phyloP scores from a whole-genome alignment of 352 stramenopile genomes.

The Plasmopara muralis region DNA sequence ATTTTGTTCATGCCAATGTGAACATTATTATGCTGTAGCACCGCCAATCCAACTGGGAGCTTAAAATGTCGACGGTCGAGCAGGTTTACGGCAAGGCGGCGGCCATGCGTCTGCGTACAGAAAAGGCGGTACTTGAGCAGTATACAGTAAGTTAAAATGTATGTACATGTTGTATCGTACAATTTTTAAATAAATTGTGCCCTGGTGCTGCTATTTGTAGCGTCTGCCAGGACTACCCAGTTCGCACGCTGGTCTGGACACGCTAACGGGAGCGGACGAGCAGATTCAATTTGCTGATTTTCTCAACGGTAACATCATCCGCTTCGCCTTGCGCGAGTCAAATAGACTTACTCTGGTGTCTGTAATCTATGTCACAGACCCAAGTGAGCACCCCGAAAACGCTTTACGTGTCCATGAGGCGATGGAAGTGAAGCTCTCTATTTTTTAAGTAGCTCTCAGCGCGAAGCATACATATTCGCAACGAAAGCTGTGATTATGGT shows the following conservation, averaged over 20 bases:
- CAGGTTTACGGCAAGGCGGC: constrained; percentile 86
- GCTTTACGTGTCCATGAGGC: constrained; percentile 79
- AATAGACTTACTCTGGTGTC: constrained; percentile 12
- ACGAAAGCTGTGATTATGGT: background rate
- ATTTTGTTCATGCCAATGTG: background rate
- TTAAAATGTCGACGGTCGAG: constrained; percentile 86
- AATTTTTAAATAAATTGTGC: background rate
- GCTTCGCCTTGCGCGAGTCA: background rate
- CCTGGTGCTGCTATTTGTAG: constrained; percentile 21
- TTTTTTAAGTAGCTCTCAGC: constrained; percentile 57
- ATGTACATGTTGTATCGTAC: background rate
- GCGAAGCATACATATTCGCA: background rate
- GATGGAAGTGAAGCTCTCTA: constrained; percentile 86
- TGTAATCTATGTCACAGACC: constrained; percentile 34
- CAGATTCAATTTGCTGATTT: constrained; percentile 78
- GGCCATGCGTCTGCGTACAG: constrained; percentile 83
- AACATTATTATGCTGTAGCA: constrained; percentile 30
- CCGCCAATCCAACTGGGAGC: constrained; percentile 71
- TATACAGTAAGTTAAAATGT: constrained; percentile 37
- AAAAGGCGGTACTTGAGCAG: constrained; percentile 83
- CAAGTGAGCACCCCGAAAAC: constrained; percentile 70
- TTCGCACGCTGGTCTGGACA: constrained; percentile 70
- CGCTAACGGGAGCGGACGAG: constrained; percentile 70
- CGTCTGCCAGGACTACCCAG: constrained; percentile 78
- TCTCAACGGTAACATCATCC: constrained; percentile 52